phyloP scores from a whole-genome alignment of 2,329 filamentous ascomycete genomes.

The Thermomyces lanuginosus region DNA sequence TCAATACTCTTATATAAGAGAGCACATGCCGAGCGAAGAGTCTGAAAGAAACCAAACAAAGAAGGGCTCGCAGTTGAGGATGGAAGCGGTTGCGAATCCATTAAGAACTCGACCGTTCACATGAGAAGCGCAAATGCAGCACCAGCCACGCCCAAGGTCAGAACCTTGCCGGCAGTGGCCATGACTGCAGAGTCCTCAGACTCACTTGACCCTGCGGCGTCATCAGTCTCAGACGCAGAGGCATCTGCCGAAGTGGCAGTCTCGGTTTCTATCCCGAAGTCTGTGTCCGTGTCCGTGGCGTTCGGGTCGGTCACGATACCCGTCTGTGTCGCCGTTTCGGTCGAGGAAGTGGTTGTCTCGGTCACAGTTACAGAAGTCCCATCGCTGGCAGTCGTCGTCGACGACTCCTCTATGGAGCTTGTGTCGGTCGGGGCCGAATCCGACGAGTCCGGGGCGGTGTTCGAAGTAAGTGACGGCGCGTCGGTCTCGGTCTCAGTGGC shows the following conservation, averaged over 20 bases:
- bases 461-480: constrained; percentile 16
- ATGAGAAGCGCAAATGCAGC: constrained; percentile 27
- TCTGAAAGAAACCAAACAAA: no score
- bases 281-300: no score
- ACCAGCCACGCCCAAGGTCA: constrained; percentile 28
- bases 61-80: no score
- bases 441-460: constrained; percentile 18
- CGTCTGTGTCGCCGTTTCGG: no score
- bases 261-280: no score
- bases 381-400: constrained; percentile 9
- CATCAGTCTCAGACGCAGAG: no score
- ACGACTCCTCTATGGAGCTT: constrained; percentile 11
- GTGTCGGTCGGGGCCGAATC: constrained; percentile 25
- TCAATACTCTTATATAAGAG: constrained; percentile 1
- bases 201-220: no score
- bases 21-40: no score
- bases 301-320: no score
- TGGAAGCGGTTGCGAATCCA: no score
- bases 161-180: constrained; percentile 21
- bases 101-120: constrained; percentile 10
- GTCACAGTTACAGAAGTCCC: constrained; percentile 6
- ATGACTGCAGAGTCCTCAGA: constrained; percentile 19
- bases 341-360: constrained; percentile 7
- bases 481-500: constrained; percentile 33
- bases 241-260: no score